Evolutionary conservation across 2,329 filamentous ascomycete genomes (phyloP).

Genomic region (Trematosphaeria pertusa): DNA sequence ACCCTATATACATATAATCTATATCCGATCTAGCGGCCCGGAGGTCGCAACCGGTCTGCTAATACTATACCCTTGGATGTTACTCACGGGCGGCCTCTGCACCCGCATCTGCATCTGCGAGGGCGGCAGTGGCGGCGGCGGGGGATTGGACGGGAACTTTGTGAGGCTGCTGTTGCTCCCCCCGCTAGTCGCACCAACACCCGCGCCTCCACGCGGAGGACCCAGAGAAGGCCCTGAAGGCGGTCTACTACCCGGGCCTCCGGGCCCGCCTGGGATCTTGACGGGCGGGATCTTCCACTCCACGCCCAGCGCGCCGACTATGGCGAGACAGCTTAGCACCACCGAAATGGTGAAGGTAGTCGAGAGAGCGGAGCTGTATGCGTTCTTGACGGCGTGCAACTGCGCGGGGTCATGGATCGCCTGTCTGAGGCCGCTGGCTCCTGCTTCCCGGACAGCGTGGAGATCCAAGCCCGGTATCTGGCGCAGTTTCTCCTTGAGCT

Average conservation of each 20-base stretch:
- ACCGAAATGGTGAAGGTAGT: slow-evolving; percentile 12
- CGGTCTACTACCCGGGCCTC: not conserved
- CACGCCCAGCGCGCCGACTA: slow-evolving; percentile 11
- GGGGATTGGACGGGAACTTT: slow-evolving; percentile 4
- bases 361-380: slow-evolving; percentile 9
- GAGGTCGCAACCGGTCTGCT: slow-evolving; percentile 2
- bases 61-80: slow-evolving; percentile 7
- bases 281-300: slow-evolving; percentile 45
- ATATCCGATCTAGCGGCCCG: not conserved
- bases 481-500: slow-evolving; percentile 22
- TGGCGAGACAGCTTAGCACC: slow-evolving; percentile 8
- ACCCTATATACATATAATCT: not conserved
- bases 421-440: slow-evolving; percentile 8
- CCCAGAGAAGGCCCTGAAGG: not conserved
- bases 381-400: slow-evolving; percentile 5
- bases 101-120: slow-evolving; percentile 6
- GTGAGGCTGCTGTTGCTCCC: not conserved
- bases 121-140: slow-evolving; percentile 3
- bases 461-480: slow-evolving; percentile 7
- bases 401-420: slow-evolving; percentile 6
- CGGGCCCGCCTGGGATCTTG: slow-evolving; percentile 1
- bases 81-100: slow-evolving; percentile 5
- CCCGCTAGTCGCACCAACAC: not conserved
- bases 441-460: slow-evolving; percentile 5
- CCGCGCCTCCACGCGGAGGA: not conserved